Conservation (phyloP, 768 basidiomycete species). For the Lentinula boryana region DNA sequence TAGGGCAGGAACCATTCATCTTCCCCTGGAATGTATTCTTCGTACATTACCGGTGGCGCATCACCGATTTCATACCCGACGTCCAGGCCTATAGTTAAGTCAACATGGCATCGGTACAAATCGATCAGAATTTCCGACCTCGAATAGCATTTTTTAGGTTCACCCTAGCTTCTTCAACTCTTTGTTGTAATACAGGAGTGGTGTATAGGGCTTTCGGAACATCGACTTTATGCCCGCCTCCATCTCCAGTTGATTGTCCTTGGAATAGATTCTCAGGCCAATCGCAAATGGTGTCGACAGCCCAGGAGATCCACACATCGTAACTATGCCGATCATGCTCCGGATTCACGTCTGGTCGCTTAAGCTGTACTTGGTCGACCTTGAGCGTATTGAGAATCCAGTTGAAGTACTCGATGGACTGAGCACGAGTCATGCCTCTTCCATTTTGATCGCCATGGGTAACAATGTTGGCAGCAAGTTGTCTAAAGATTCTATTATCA, state of each 20-base stretch:
- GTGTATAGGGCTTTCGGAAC: neutral
- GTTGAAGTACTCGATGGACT: neutral
- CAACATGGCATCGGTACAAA: neutral
- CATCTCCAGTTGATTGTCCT: neutral
- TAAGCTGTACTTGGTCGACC: neutral
- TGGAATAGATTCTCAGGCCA: neutral
- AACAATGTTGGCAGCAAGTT: neutral
- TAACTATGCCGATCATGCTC: neutral
- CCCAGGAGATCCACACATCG: conserved; percentile 1
- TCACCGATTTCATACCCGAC: neutral
- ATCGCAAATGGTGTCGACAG: conserved; percentile 1
- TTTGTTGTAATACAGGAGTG: neutral
- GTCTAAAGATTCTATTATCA: neutral
- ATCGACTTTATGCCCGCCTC: neutral
- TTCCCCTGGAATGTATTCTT: conserved; percentile 1
- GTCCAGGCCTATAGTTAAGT: neutral
- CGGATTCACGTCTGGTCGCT: neutral
- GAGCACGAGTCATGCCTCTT: neutral
- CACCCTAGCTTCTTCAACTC: neutral
- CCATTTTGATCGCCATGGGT: neutral
- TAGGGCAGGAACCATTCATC: neutral
- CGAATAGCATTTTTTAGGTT: neutral
- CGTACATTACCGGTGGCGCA: neutral
- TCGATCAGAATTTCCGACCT: neutral
- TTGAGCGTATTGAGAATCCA: neutral